phyloP scores from a whole-genome alignment of 2,329 filamentous ascomycete species.

The Penicillium verrucosum region DNA sequence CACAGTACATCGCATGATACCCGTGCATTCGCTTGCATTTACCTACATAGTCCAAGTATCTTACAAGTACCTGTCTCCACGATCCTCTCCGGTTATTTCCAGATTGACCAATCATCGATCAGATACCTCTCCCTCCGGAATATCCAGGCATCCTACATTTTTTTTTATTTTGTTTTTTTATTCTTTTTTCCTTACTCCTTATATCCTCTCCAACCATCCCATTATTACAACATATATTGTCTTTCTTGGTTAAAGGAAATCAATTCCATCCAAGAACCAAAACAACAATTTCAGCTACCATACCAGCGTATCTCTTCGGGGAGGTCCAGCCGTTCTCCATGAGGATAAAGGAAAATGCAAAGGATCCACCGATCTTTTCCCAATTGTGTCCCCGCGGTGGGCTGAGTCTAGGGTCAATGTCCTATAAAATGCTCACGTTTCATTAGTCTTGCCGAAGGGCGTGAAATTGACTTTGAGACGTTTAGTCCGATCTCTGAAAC shows the following conservation, averaged over 20 bases:
- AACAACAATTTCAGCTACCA: background rate
- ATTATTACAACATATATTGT: no score
- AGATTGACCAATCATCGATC: slow-evolving; percentile 1
- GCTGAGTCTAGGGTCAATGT: slow-evolving; percentile 21
- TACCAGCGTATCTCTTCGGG: background rate
- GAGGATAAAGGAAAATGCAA: background rate
- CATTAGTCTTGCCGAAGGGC: slow-evolving; percentile 26
- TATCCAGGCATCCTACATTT: background rate
- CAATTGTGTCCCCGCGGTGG: slow-evolving; percentile 27
- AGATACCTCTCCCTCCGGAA: background rate
- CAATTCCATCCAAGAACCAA: background rate
- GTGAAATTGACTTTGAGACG: slow-evolving; percentile 25
- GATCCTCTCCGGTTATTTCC: background rate
- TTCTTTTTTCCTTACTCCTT: background rate
- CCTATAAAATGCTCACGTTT: slow-evolving; percentile 12
- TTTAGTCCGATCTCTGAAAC: background rate
- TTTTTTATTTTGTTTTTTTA: background rate
- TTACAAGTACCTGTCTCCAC: background rate
- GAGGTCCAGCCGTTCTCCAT: slow-evolving; percentile 1
- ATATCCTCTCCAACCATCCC: background rate
- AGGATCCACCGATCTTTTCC: slow-evolving; percentile 26
- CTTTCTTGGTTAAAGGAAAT: background rate
- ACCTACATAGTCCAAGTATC: background rate
- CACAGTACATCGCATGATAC: background rate
- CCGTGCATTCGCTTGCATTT: background rate